Evolutionary conservation across 345 rosid genomes (phyloP).

Genomic region (Leavenworthia alabamica): DNA sequence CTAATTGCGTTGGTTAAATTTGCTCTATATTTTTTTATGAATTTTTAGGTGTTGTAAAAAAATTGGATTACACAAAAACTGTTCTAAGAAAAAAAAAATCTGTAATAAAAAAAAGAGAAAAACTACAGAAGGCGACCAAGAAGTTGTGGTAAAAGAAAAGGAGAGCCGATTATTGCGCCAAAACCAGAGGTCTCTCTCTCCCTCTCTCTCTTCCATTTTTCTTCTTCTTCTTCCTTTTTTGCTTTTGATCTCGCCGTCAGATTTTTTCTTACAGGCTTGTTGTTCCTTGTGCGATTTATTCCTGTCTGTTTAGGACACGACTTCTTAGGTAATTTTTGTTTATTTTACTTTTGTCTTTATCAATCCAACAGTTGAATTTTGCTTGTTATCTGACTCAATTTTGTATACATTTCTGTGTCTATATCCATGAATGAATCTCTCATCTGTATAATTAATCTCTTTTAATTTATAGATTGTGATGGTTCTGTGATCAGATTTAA

Average conservation of each 20-base stretch:
- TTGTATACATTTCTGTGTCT: neutral
- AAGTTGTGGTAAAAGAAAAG: conserved; percentile 14
- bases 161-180: conserved; percentile 31
- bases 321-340: neutral
- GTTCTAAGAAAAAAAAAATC: neutral
- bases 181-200: conserved; percentile 20
- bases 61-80: neutral
- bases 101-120: neutral
- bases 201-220: neutral
- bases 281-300: neutral
- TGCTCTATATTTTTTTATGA: neutral
- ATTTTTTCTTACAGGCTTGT: conserved; percentile 11
- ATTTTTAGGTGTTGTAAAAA: neutral
- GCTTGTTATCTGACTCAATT: neutral
- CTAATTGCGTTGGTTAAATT: neutral
- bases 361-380: conserved; percentile 20
- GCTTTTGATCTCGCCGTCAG: conserved; percentile 10
- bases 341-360: neutral
- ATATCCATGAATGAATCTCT: neutral
- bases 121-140: conserved; percentile 17
- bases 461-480: neutral
- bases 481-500: neutral
- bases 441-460: neutral
- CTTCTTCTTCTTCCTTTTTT: neutral
- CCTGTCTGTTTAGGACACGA: conserved; percentile 12